A percentile compares a stretch with the other conserved stretches of the same genome.
phyloP scores from a whole-genome alignment of 306 rosid species.

The barrel medic (Medicago truncatula) region DNA sequence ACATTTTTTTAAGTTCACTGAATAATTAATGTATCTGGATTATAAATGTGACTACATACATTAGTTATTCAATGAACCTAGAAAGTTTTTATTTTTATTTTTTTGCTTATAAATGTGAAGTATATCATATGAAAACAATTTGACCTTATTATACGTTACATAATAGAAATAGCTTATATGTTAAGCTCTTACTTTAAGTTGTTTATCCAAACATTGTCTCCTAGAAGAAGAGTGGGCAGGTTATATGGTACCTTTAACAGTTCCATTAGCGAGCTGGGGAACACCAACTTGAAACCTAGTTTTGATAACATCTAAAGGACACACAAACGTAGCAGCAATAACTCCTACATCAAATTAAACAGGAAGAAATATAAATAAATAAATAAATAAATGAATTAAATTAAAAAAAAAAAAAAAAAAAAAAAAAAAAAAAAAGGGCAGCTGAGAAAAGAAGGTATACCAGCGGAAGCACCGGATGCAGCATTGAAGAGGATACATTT shows the following conservation, averaged over 20 bases:
- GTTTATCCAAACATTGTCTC: background rate
- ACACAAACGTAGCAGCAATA: slow-evolving; percentile 84
- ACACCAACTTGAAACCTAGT: slow-evolving; percentile 86
- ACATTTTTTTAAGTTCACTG: too few relatives aligned
- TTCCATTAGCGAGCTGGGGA: slow-evolving; percentile 54
- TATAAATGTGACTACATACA: too few relatives aligned
- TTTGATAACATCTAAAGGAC: slow-evolving; percentile 90
- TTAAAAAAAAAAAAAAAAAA: too few relatives aligned
- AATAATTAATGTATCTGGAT: too few relatives aligned
- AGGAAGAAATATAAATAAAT: too few relatives aligned
- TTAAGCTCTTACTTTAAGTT: too few relatives aligned
- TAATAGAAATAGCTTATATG: background rate
- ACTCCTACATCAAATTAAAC: slow-evolving; percentile 55
- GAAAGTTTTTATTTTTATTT: too few relatives aligned
- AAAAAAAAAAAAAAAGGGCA: too few relatives aligned
- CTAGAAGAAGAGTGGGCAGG: background rate
- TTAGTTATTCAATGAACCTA: too few relatives aligned
- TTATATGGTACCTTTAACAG: slow-evolving; percentile 52
- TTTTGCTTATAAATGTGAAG: too few relatives aligned
- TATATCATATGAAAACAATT: background rate
- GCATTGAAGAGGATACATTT: slow-evolving; percentile 73
- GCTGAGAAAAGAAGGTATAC: slow-evolving; percentile 39
- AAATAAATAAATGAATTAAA: background rate
- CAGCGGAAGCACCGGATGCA: slow-evolving; percentile 87
- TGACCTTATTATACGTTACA: background rate